Conservation (phyloP, 2,329 filamentous ascomycete genomes). For the Xylaria polymorpha region DNA sequence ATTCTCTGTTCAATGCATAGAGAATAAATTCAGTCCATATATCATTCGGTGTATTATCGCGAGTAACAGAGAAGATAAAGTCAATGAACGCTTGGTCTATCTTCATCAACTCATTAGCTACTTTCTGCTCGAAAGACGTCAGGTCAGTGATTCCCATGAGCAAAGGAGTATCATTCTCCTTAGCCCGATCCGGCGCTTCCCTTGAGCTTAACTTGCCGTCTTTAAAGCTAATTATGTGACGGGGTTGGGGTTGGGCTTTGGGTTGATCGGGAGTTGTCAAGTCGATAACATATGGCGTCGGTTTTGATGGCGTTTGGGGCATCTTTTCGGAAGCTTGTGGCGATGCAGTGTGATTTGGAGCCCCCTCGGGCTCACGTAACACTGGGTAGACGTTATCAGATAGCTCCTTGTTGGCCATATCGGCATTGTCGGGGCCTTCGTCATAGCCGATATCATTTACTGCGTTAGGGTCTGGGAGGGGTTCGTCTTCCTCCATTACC, state of each 20-base stretch:
- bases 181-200: not conserved
- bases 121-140: slow-evolving; percentile 35
- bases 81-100: slow-evolving; percentile 40
- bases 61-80: slow-evolving; percentile 45
- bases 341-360: not conserved
- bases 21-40: slow-evolving; percentile 49
- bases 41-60: slow-evolving; percentile 25
- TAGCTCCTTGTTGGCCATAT: not conserved
- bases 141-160: slow-evolving; percentile 44
- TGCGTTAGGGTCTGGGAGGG: slow-evolving; percentile 20
- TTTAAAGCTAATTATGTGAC: slow-evolving; percentile 23
- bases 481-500: slow-evolving; percentile 2
- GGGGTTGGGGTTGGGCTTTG: not conserved
- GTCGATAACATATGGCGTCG: slow-evolving; percentile 36
- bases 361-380: not conserved
- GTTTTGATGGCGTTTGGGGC: slow-evolving; percentile 37
- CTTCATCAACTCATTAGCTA: slow-evolving; percentile 48
- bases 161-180: slow-evolving; percentile 29
- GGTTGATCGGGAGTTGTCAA: slow-evolving; percentile 39
- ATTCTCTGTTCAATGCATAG: slow-evolving; percentile 37
- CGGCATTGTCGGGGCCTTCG: not conserved
- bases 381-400: not conserved
- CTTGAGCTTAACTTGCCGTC: slow-evolving; percentile 24
- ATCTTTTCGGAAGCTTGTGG: not conserved
- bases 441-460: slow-evolving; percentile 15